Evolutionary conservation across 805 yeast genomes (phyloP).

Genomic region (Clavispora carvajalis): DNA sequence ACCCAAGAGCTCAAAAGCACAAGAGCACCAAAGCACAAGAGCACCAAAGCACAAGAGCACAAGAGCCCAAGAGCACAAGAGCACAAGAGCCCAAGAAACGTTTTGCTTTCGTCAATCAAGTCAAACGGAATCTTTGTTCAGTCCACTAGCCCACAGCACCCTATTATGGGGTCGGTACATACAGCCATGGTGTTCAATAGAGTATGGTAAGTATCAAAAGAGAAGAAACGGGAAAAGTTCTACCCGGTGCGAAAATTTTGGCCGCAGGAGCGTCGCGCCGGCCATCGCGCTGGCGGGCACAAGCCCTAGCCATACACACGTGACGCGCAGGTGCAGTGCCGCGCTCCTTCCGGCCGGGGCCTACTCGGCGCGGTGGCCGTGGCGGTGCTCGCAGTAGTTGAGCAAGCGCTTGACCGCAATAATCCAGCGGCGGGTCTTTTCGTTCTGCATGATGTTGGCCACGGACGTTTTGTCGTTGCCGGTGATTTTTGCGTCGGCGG

Average conservation of each 20-base stretch:
- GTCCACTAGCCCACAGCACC: no score
- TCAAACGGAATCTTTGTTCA: no score
- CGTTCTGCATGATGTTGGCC: slow-evolving; percentile 78
- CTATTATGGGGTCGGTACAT: slow-evolving; percentile 9
- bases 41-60: no score
- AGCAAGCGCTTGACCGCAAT: slow-evolving; percentile 68
- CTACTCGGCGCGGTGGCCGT: not conserved
- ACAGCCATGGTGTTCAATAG: slow-evolving; percentile 19
- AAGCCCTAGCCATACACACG: slow-evolving; percentile 9
- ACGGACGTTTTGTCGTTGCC: slow-evolving; percentile 38
- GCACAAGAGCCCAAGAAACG: no score
- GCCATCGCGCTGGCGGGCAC: slow-evolving; percentile 9
- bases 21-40: no score
- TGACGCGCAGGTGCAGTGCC: not conserved
- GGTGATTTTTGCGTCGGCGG: slow-evolving; percentile 54
- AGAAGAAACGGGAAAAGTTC: not conserved
- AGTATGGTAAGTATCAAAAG: slow-evolving; percentile 2
- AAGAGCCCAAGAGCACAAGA: no score
- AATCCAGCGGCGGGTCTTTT: slow-evolving; percentile 70
- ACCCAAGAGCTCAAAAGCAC: no score
- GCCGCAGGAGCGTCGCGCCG: slow-evolving; percentile 3
- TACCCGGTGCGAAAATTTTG: slow-evolving; percentile 3
- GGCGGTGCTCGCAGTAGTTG: slow-evolving; percentile 19
- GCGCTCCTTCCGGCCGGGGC: not conserved
- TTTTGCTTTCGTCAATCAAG: no score